Evolutionary conservation across 352 stramenopile genomes (phyloP).

Genomic region (Thraustochytrium sp.): DNA sequence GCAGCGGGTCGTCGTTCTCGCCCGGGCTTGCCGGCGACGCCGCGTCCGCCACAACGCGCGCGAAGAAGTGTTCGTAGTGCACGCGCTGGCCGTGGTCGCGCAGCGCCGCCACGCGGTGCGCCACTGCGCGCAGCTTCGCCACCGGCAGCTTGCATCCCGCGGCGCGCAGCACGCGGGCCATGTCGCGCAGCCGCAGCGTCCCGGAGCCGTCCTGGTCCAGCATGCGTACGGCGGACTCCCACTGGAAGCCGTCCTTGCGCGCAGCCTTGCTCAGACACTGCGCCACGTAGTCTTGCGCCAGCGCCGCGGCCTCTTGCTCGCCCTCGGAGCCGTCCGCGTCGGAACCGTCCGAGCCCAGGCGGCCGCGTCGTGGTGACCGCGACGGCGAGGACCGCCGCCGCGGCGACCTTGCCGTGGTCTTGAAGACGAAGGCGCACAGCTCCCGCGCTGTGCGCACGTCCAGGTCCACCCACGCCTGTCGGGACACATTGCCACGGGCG

Average conservation of each 20-base stretch:
- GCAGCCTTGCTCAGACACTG: not conserved
- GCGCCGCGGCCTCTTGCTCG: not conserved
- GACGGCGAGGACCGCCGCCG: not conserved
- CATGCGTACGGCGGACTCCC: not conserved
- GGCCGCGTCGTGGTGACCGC: not conserved
- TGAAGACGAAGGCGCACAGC: not conserved
- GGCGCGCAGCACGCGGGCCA: not conserved
- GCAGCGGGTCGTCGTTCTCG: no score
- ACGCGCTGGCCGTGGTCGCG: not conserved
- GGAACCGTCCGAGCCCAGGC: not conserved
- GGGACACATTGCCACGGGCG: not conserved
- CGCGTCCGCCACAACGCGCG: not conserved
- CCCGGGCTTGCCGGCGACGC: no score
- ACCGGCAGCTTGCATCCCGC: not conserved
- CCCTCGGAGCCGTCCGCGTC: not conserved
- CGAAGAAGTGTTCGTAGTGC: constrained; percentile 42
- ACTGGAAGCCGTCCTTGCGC: not conserved
- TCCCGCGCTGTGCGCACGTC: not conserved
- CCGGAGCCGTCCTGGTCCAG: constrained; percentile 22
- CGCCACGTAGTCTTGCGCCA: not conserved
- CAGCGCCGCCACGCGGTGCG: not conserved
- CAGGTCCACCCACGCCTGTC: not conserved
- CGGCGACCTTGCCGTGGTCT: not conserved
- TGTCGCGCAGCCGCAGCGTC: not conserved
- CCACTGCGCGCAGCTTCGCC: not conserved